Base-by-base conservation (phyloP, 2,329 filamentous ascomycete species). In the Clonostachys rosea region DNA sequence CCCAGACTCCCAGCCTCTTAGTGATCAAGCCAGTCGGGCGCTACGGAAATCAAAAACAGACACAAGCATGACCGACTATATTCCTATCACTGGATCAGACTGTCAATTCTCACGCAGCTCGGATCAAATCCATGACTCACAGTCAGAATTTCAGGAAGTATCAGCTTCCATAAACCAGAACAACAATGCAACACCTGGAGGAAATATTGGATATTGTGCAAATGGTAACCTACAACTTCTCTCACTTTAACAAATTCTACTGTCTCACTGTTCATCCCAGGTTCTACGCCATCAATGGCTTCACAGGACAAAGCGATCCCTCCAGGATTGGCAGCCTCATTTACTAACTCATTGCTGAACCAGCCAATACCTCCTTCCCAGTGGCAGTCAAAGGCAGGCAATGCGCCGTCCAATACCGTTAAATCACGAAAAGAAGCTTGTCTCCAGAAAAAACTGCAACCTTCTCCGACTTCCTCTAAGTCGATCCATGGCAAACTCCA, bases 261-360 rank as follows among this genome's bases (percentile, higher is more conserved):
- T 14, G 36, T 40, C 34, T 49, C 50, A 33, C 51, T 47, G 33
- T 35, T 5, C 13, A 16, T 18, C 4, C 4, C 11, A 59, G 56
- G 44, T 13, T 34, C 48, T 24, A 47, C 52, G 10, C 56, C 57
- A 39, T 55, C 56, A 12, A 42, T 54, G 14, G 51, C 56, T 20
- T 43, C 51, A 9, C 44, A 58, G 33, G 47, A 48, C 17, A 37
- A 49, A 17, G 44, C 44, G 6, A 47, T 63, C 5, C 52, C 61
- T 3, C 47, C 62, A 3, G 68, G 71, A 34, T 56, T 75, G 5
- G 66, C 70, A 6, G 63, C 64, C 6, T 66, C 69, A n/a, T 59
- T 78, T 45, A 72, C 72, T 0, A 66, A 71, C 47, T 76, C 74
- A 1, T 57, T 79, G 37, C 61, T 78, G 30, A 75, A 74, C 43